Base-by-base conservation (phyloP, 352 stramenopile genomes). In the Phytophthora quininea region DNA sequence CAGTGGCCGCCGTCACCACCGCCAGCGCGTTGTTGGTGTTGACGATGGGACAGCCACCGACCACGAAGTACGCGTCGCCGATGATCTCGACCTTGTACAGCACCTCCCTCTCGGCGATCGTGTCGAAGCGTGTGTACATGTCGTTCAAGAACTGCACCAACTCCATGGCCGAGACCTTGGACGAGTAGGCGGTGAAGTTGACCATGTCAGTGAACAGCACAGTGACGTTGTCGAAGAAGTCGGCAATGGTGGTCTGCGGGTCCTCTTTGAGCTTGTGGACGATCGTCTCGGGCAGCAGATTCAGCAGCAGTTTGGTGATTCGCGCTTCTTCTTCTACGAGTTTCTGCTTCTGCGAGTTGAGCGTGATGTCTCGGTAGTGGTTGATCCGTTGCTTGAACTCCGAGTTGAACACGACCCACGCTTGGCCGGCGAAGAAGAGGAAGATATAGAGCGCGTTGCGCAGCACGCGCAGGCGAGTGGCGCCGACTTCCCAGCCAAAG, bases 41-140 rank as follows among this genome's bases (percentile, higher is more conserved):
- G 40, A 81, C 86, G 31, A 84, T 91, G 48, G 76, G 86, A 63
- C 75, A 95, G 27, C 74, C 82, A 30, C 80, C 84, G 38, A 85
- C 90, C 24, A 97, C 88, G 53, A 91, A 90, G 67, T 97, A 97
- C 9, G 90, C 89, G 63, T 96, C 84, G 19, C 86, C 90, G 24
- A 97, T 93, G 57, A 95, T 97, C 67, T 97, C 89, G 7, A 97
- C 86, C 64, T 97, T 97, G 77, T 97, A 93, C 2, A 97, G 76
- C 40, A 86, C 85, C 62, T 96, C 86, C 38, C 91, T 84, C 67
- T 97, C 85, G 10, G 86, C 79, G 54, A 96, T 89, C 48, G 80
- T 86, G 66, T 96, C 90, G 43, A 97, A 96, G 12, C 86, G 77
- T 30, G 89, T 95, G 70, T 94, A 97, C 76, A 96, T 90, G 50